These are phyloP conservation scores for Boletus rubroflammeus DNA, from an alignment of 768 basidiomycete genomes.

Conservation along the genomic window DNA sequence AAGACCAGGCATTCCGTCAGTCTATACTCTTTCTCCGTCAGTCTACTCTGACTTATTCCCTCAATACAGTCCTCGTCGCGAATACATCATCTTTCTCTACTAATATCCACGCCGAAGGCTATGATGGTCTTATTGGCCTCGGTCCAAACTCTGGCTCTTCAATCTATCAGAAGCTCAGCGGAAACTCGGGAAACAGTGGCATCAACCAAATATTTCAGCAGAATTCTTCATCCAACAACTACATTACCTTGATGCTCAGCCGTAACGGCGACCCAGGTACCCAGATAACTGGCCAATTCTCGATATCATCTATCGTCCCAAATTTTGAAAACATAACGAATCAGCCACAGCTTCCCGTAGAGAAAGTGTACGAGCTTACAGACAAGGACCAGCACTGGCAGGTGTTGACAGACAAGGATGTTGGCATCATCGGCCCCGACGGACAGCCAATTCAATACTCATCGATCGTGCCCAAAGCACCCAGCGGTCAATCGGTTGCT, in stretches of 20 bases:
- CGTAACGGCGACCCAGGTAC: constrained; percentile 50
- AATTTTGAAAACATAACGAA: constrained; percentile 57
- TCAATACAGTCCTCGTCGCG: constrained; percentile 52
- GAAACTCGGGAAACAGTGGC: constrained; percentile 49
- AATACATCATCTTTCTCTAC: constrained; percentile 62
- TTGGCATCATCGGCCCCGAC: constrained; percentile 75
- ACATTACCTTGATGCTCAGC: constrained; percentile 64
- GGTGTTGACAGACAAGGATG: constrained; percentile 57
- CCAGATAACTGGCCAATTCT: constrained; percentile 60
- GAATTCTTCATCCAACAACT: constrained; percentile 52
- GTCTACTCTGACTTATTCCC: neutral
- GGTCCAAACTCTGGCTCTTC: constrained; percentile 73
- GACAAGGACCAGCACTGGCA: constrained; percentile 81
- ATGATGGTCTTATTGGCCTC: constrained; percentile 70
- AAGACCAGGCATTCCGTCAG: constrained; percentile 66
- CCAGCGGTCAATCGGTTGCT: constrained; percentile 59
- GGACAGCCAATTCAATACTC: constrained; percentile 55
- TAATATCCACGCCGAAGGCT: constrained; percentile 57
- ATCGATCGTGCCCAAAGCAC: constrained; percentile 69
- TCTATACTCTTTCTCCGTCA: constrained; percentile 5
- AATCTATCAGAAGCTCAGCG: constrained; percentile 54
- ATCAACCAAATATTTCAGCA: constrained; percentile 65
- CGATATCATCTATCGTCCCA: constrained; percentile 60
- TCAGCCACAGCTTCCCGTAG: constrained; percentile 64
- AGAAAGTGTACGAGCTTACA: constrained; percentile 57